phyloP scores from a whole-genome alignment of 2,329 filamentous ascomycete species.

The Fusarium tuaranense region DNA sequence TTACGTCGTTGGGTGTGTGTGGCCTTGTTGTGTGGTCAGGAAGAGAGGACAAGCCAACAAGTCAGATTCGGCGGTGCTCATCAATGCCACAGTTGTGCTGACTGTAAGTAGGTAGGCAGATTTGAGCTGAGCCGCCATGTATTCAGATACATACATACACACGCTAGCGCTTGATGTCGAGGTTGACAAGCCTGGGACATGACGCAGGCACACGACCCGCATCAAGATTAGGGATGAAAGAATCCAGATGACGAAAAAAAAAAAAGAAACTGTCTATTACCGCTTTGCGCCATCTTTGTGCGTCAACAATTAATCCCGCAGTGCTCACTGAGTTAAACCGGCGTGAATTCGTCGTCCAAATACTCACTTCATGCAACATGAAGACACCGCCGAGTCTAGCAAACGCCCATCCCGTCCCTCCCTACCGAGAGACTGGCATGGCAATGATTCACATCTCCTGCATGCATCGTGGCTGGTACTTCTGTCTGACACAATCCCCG shows the following conservation, averaged over 20 bases:
- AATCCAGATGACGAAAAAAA: neutral
- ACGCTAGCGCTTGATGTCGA: neutral
- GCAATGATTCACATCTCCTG: conserved; percentile 24
- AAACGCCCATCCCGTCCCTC: conserved; percentile 10
- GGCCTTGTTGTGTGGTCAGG: neutral
- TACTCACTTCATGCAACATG: neutral
- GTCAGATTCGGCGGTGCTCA: conserved; percentile 22
- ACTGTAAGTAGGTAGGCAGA: neutral
- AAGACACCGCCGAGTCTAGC: neutral
- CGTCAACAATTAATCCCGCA: neutral
- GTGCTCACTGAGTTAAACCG: neutral
- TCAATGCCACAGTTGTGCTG: conserved; percentile 3
- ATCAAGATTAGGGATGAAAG: conserved; percentile 9
- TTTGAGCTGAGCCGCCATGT: neutral
- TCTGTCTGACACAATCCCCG: neutral
- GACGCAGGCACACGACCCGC: conserved; percentile 25
- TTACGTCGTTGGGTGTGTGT: conserved; percentile 13
- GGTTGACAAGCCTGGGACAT: conserved; percentile 17
- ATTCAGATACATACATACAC: neutral
- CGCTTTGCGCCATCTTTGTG: neutral
- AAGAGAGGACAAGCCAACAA: neutral
- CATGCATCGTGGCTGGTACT: conserved; percentile 22
- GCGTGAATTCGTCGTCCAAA: neutral
- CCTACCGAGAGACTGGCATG: conserved; percentile 31
- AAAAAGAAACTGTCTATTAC: neutral